Evolutionary conservation across 2,329 filamentous ascomycete species (phyloP).

Genomic region (Ophidiomyces ophidiicola): DNA sequence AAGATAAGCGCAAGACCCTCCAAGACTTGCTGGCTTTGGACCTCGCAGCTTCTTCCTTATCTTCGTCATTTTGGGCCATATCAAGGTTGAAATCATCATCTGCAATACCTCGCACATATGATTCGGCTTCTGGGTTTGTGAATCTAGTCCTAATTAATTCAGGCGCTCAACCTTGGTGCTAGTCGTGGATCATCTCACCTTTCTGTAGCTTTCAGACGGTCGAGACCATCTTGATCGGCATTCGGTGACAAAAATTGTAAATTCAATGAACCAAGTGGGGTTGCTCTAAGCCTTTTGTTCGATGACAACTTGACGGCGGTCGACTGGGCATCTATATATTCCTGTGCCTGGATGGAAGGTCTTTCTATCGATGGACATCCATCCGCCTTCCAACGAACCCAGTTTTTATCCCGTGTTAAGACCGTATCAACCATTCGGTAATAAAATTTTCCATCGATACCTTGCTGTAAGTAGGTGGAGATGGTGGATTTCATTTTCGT

Average conservation of each 20-base stretch:
- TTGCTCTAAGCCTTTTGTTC: slow-evolving; percentile 56
- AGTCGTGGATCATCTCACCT: slow-evolving; percentile 30
- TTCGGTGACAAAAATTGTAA: slow-evolving; percentile 66
- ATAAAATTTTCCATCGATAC: slow-evolving; percentile 79
- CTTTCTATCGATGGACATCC: slow-evolving; percentile 78
- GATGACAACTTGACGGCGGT: slow-evolving; percentile 54
- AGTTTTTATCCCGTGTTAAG: slow-evolving; percentile 90
- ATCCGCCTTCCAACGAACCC: slow-evolving; percentile 97
- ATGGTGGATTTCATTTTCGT: slow-evolving; percentile 64
- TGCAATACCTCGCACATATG: slow-evolving; percentile 61
- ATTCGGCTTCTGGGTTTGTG: slow-evolving; percentile 55
- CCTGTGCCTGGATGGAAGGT: slow-evolving; percentile 54
- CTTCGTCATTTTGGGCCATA: slow-evolving; percentile 56
- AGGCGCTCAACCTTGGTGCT: neutral
- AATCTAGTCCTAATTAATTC: slow-evolving; percentile 39
- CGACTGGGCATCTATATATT: slow-evolving; percentile 58
- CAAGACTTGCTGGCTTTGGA: slow-evolving; percentile 80
- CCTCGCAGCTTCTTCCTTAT: slow-evolving; percentile 49
- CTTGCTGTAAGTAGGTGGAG: slow-evolving; percentile 68
- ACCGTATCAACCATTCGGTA: slow-evolving; percentile 95
- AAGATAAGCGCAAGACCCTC: slow-evolving; percentile 73
- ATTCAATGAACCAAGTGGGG: slow-evolving; percentile 59
- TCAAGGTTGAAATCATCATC: slow-evolving; percentile 76
- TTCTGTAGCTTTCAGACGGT: slow-evolving; percentile 53
- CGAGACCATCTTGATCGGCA: slow-evolving; percentile 49